Evolutionary conservation across 306 rosid genomes (phyloP).

Genomic region (barrel medic (Medicago truncatula)): MtrunA17r5.0-ANR NC_053042.1:5775001-5775500

Average conservation of each 20-base stretch:
- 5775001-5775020: not conserved
- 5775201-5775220: slow-evolving; percentile 24
- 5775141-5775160: not conserved
- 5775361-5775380: slow-evolving; percentile 19
- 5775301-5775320: not conserved
- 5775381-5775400: slow-evolving; percentile 24
- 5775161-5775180: slow-evolving; percentile 24
- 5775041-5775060: slow-evolving; percentile 19
- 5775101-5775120: not conserved
- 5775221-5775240: slow-evolving; percentile 24
- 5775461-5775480: too few relatives aligned
- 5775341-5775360: too few relatives aligned
- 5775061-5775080: not conserved
- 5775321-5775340: too few relatives aligned
- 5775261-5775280: not conserved
- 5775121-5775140: too few relatives aligned
- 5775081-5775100: too few relatives aligned
- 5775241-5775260: slow-evolving; percentile 32
- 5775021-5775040: not conserved
- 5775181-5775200: not conserved
- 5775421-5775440: slow-evolving; percentile 37
- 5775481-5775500: too few relatives aligned
- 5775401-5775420: not conserved
- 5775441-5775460: too few relatives aligned
- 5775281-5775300: slow-evolving; percentile 29